Base-by-base conservation (phyloP, 805 yeast species). In the Spathaspora sp. region DNA sequence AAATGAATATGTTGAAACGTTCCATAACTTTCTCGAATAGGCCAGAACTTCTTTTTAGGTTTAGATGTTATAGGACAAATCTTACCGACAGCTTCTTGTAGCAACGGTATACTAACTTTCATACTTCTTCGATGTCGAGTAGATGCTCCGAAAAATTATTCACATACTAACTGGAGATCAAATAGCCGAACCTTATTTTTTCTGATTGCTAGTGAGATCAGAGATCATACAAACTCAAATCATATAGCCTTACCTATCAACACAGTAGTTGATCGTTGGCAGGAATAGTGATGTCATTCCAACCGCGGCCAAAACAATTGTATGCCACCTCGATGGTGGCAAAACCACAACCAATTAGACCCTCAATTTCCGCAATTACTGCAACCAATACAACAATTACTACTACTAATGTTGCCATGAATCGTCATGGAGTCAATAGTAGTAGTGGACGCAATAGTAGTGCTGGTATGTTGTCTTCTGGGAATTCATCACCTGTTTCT, bases 1-100 rank as follows among this genome's bases (percentile, higher is more conserved):
- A 73, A 74, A 53, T 74, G 78, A 10, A 73, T 65, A 54, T 75
- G 79, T 17, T 76, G 60, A 19, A 73, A 55, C 1, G 70, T 66
- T 20, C 65, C 63, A 50, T 69, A 69, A 57, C 63, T 69, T 20
- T 69, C 73, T 46, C 48, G 29, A 35, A 35, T 35, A 35, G 40
- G 40, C 16, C 17, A 35, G 14, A 35, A 35, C 17, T 35, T 35
- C 40, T 35, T 35, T n/a, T 35, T 35, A 7, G 40, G 40, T 16
- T 35, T 35, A 11, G 18, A 35, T 9, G 17, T 35, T n/a, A 35
- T 10, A 14, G 40, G 40, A n/a, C 40, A 35, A 7, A 35, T 35
- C 40, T 16, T 35, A n/a, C 9, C 8, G 9, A n/a, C 8, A 9
- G 17, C 40, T 35, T 35, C 40, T 35, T 35, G 40, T 14, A 35